These are phyloP conservation scores for Phytopythium boreale DNA, from an alignment of 352 stramenopile genomes.

Conservation along the genomic window DNA sequence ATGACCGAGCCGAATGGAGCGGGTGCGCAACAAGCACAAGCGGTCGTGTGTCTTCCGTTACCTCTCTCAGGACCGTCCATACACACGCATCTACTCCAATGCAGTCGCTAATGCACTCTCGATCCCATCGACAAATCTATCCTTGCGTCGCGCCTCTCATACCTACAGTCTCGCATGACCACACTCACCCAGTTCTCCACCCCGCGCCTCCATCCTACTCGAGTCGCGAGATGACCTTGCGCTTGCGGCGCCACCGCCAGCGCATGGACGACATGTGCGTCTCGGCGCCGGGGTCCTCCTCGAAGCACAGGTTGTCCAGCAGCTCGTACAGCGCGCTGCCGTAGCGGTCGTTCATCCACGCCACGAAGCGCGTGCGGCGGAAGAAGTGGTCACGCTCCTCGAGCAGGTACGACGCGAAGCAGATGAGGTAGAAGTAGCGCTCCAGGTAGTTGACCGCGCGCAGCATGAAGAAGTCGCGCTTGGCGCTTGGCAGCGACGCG, in stretches of 20 bases:
- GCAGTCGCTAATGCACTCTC: too few relatives aligned
- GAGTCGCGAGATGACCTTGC: conserved; percentile 79
- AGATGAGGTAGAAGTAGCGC: conserved; percentile 89
- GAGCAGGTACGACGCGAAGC: conserved; percentile 84
- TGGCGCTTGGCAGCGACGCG: conserved; percentile 52
- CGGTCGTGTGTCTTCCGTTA: too few relatives aligned
- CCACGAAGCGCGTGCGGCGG: conserved; percentile 58
- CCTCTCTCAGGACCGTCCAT: too few relatives aligned
- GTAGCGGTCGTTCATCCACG: conserved; percentile 85
- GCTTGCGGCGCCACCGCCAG: conserved; percentile 86
- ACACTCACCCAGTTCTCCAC: too few relatives aligned
- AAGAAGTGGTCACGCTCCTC: conserved; percentile 63
- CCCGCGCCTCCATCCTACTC: conserved; percentile 25
- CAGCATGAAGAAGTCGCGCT: conserved; percentile 83
- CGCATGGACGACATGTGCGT: conserved; percentile 83
- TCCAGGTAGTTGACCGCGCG: conserved; percentile 88
- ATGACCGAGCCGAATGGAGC: too few relatives aligned
- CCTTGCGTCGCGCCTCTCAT: too few relatives aligned
- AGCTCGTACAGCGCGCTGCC: conserved; percentile 80
- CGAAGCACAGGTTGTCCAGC: conserved; percentile 85
- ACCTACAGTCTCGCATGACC: too few relatives aligned
- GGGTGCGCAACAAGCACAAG: too few relatives aligned
- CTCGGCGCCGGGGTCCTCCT: conserved; percentile 74
- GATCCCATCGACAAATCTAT: too few relatives aligned
- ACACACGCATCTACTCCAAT: too few relatives aligned